Evolutionary conservation across 2,329 filamentous ascomycete genomes (phyloP).

Genomic region (Botrytis byssoidea): DNA sequence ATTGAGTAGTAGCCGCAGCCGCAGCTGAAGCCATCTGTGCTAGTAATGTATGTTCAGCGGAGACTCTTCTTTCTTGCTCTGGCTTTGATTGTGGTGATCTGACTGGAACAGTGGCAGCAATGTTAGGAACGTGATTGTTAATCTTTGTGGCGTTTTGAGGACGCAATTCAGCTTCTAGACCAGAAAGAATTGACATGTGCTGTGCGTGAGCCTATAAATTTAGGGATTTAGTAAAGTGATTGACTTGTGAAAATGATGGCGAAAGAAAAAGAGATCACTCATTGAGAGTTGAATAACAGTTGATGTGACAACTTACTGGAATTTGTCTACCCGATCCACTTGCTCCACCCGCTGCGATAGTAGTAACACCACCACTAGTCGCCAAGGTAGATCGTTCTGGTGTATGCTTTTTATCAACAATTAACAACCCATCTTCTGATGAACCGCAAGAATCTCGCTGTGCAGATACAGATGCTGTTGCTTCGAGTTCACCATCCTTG

Average conservation of each 20-base stretch:
- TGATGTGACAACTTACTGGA: background rate
- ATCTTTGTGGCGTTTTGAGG: background rate
- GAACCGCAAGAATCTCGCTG: slow-evolving; percentile 14
- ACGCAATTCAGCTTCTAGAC: slow-evolving; percentile 9
- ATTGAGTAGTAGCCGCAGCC: slow-evolving; percentile 22
- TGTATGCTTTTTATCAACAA: slow-evolving; percentile 20
- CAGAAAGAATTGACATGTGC: slow-evolving; percentile 12
- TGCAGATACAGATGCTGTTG: background rate
- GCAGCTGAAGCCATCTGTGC: slow-evolving; percentile 32
- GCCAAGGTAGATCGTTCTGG: slow-evolving; percentile 11
- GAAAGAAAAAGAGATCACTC: background rate
- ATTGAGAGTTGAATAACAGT: background rate
- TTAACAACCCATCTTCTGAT: slow-evolving; percentile 19
- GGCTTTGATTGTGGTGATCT: slow-evolving; percentile 6
- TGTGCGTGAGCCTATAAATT: background rate
- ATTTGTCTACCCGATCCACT: background rate
- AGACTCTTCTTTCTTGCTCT: slow-evolving; percentile 5
- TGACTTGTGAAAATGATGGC: background rate
- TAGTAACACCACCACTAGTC: slow-evolving; percentile 4
- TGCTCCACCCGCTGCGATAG: slow-evolving; percentile 1
- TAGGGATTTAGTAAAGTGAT: background rate
- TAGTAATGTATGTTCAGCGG: slow-evolving; percentile 15
- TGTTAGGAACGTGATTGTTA: background rate
- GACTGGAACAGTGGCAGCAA: background rate
- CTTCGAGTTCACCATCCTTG: slow-evolving; percentile 62